These are phyloP conservation scores for Pseudozyma pruni DNA, from an alignment of 1,284 basidiomycete genomes.

Conservation along the genomic window DNA sequence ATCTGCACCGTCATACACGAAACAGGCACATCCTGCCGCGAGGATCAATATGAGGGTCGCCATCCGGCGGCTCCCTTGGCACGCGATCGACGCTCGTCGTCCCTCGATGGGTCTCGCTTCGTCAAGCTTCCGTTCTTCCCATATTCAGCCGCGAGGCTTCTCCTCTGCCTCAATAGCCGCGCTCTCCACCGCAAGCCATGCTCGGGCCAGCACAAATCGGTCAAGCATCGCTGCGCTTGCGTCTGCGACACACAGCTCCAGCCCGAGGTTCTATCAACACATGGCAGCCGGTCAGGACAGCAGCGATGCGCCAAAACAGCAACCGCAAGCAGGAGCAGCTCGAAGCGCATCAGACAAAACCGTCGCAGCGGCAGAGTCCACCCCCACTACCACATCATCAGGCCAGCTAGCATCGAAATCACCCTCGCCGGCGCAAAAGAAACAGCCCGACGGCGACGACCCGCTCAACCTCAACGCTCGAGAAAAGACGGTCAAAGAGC, in stretches of 20 bases:
- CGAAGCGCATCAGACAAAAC: conserved; percentile 20
- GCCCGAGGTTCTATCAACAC: conserved; percentile 19
- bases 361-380: conserved; percentile 7
- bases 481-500: conserved; percentile 48
- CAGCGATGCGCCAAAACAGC: neutral
- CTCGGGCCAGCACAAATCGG: neutral
- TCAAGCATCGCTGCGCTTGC: neutral
- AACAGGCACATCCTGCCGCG: conserved; percentile 5
- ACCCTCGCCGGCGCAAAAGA: conserved; percentile 5
- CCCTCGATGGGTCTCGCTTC: conserved; percentile 13
- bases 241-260: neutral
- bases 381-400: no score
- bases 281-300: conserved; percentile 18
- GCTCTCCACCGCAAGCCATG: neutral
- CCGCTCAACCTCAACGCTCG: conserved; percentile 53
- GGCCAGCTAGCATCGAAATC: neutral
- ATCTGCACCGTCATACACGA: neutral
- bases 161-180: conserved; percentile 12
- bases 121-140: conserved; percentile 6
- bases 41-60: conserved; percentile 35
- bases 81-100: conserved; percentile 20
- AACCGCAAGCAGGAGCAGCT: neutral
- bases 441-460: conserved; percentile 52
- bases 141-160: conserved; percentile 13
- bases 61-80: conserved; percentile 35